Base-by-base conservation (phyloP, 306 rosid species). In the Luffa aegyptiaca region DNA sequence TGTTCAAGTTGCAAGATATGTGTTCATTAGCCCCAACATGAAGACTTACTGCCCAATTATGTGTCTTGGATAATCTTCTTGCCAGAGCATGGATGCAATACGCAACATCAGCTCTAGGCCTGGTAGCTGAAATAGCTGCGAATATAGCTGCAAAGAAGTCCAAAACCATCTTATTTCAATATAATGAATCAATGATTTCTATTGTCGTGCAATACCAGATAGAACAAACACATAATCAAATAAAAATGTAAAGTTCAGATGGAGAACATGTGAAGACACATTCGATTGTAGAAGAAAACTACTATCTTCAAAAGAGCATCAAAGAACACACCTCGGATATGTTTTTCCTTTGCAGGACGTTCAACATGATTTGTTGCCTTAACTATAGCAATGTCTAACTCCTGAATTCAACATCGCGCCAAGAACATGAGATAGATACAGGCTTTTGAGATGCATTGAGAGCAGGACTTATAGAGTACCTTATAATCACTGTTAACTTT, bases 21-120 rank as follows among this genome's bases (percentile, higher is more conserved):
- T 45, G 77, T 12, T 48, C 2, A 49, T 73, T 45, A 73, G 36
- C 75, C 59, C 44, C 20, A 72, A 81, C 62, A 36, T 16, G 18
- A 84, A 63, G 79, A 84, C 99, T 35, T 88, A 96, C 99, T 81
- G 98, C 98, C 99, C 99, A 96, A 80, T 93, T 96, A 88, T 96
- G 99, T 7, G 99, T 96, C 90, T 79, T 96, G 7, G 99, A 88
- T 78, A 96, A 84, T 70, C 99, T 84, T 82, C 98, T 87, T 44
- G 99, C 97, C 57, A 96, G 93, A 85, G 96, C 96, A 55, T 93
- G 99, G 79, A 96, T 96, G 90, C 98, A 96, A 82, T 96, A 96
- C 39, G 99, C 99, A 76, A 96, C 99, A 88, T 96, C 99, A 4
- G 99, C 99, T 37, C 99, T 86, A 68, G 99, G 98, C 85, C 97